Evolutionary conservation across 352 stramenopile genomes (phyloP), one percentile per base, ranked within the genome.

Genomic region (Plasmopara muralis): DNA sequence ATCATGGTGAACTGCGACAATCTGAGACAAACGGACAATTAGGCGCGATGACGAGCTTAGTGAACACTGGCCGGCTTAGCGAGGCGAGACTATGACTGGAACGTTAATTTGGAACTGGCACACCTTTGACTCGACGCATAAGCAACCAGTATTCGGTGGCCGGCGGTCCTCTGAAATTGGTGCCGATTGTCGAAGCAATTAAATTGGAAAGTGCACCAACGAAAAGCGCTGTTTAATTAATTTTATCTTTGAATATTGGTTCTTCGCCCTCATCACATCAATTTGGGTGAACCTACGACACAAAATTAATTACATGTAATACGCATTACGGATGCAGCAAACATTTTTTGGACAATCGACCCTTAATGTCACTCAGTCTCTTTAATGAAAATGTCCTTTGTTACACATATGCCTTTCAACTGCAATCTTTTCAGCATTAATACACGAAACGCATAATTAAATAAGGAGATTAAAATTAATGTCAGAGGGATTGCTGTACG

Each of bases 101-200:
- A 56, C 72, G 13, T 86, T 90, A 46, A 85, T 90, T 53, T 75
- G 76, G 12, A 75, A 69, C 14, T 93, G 83, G 83, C 70, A 89
- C 31, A 50, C 57, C 9, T 88, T 93, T 42, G 83, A 93, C 53
- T 55, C 49, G 8, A 66, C 57, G 14, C 88, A 84, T 64, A 81
- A 90, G 72, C 79, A 90, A 55, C 83, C 79, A 12, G 75, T 85
- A 30, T 93, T 93, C 39, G 83, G 83, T 25, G 80, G 80, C 53
- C 61, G 43, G 12, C 61, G 64, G 31, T 38, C 47, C 52, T 33
- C 44, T 35, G 9, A 64, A 49, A 15, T 28, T 28, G 6, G 50
- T 47, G 41, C 18, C 48, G 31, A 25, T 63, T 29, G 35, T 57
- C 30, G 45, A 63, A 41, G 41, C 29, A 28, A 29, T 37, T 40